Conservation (phyloP, 1,284 basidiomycete genomes). For the Cystobasidium slooffiae region DNA sequence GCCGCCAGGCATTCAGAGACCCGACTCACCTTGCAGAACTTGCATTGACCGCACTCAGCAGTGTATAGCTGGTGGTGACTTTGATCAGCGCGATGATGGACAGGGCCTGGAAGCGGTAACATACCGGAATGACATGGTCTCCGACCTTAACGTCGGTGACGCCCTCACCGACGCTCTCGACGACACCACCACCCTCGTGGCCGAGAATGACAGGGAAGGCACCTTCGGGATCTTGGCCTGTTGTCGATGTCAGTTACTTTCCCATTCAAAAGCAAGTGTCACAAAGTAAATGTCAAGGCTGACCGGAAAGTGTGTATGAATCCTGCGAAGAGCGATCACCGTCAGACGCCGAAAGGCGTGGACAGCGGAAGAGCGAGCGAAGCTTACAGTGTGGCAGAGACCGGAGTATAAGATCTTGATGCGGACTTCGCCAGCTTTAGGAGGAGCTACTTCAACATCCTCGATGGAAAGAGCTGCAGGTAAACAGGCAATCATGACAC, state of each 20-base stretch:
- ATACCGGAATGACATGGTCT: constrained; percentile 84
- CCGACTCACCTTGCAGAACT: constrained; percentile 78
- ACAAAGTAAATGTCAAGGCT: not conserved
- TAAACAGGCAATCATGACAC: not conserved
- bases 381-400: constrained; percentile 83
- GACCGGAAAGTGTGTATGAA: constrained; percentile 38
- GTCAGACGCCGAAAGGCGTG: not conserved
- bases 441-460: constrained; percentile 90
- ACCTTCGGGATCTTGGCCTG: constrained; percentile 95
- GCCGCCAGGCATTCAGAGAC: not conserved
- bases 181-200: constrained; percentile 60
- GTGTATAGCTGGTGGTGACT: constrained; percentile 50
- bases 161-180: constrained; percentile 92
- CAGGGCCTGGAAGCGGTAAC: not conserved
- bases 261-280: constrained; percentile 52
- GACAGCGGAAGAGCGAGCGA: not conserved
- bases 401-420: constrained; percentile 90
- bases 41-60: constrained; percentile 88
- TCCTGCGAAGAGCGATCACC: constrained; percentile 8
- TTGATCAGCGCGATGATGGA: not conserved
- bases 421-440: constrained; percentile 86
- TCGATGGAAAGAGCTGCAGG: constrained; percentile 73
- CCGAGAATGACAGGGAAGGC: constrained; percentile 84
- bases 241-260: constrained; percentile 59
- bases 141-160: constrained; percentile 84